phyloP scores from a whole-genome alignment of 106 monocot species.

The Dioscorea dumetorum region DNA sequence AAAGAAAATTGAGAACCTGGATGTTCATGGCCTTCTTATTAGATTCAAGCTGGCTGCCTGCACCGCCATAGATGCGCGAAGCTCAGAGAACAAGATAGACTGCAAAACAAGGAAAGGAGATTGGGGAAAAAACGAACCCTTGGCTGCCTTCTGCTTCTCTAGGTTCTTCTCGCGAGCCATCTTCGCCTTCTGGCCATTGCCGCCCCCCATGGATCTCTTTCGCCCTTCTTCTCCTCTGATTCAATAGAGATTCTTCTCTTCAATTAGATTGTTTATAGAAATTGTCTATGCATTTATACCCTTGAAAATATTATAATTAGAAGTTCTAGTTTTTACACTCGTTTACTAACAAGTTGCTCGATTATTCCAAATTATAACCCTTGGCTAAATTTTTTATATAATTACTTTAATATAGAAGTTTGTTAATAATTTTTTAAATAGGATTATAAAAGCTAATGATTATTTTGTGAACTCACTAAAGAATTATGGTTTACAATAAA shows the following conservation, averaged over 20 bases:
- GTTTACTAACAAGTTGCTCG: too few relatives aligned
- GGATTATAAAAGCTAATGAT: too few relatives aligned
- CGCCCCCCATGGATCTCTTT: constrained; percentile 6
- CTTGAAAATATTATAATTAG: too few relatives aligned
- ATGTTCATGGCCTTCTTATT: constrained; percentile 67
- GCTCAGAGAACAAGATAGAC: background rate
- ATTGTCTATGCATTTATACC: too few relatives aligned
- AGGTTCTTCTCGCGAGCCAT: constrained; percentile 14
- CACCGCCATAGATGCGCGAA: background rate
- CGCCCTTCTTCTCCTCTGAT: background rate
- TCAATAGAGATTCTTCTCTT: background rate
- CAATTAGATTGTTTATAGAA: too few relatives aligned
- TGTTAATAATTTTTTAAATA: too few relatives aligned
- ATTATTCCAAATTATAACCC: too few relatives aligned
- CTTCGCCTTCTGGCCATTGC: constrained; percentile 17
- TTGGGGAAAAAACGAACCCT: constrained; percentile 11
- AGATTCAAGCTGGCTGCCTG: constrained; percentile 54
- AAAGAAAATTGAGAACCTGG: constrained; percentile 24
- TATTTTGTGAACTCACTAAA: too few relatives aligned
- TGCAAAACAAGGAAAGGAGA: background rate
- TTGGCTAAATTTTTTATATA: too few relatives aligned
- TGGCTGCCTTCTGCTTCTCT: constrained; percentile 18
- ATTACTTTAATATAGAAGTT: too few relatives aligned
- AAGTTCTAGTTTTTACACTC: too few relatives aligned
- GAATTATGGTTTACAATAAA: too few relatives aligned